Base-by-base conservation (phyloP, 2,329 filamentous ascomycete species). In the Alternaria panax region DNA sequence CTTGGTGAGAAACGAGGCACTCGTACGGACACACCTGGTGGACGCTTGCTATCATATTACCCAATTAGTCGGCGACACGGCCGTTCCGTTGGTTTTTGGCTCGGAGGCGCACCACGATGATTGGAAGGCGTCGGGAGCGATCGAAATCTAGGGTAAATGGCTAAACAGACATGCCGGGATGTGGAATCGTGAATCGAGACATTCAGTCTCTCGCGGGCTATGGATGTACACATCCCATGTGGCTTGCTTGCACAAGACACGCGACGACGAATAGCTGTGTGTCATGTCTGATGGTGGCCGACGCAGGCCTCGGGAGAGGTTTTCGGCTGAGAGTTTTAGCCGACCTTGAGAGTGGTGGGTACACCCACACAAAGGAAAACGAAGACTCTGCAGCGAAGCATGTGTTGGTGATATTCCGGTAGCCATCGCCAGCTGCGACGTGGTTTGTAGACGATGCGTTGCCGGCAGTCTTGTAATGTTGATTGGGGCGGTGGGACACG, bases 141-240 rank as follows among this genome's bases (percentile, higher is more conserved):
- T 48, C 20, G 45, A 55, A 58, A 63, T 63, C 36, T 60, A 53
- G 57, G 60, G n/a, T 63, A 61, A 63, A 63, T 38, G 54, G 58
- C 22, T 60, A 63, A 63, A 53, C 43, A 57, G 18, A 52, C 18
- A 2, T 32, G 43, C 51, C 47, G 25, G 52, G 48, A 47, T 50
- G 25, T 46, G 40, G 40, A 25, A 41, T 47, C 34, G 25, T 43
- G 34, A 38, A 28, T n/a, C 34, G 24, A 32, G 50, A 41, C 22
- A 27, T 28, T 34, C 46, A 41, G 34, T 34, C 38, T 34, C 24
- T 38, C 32, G 30, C 24, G 12, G 42, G 40, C 42, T 42, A 28
- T 16, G 18, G 36, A 11, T 12, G 38, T 20, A 24, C 24, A 34
- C 41, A 51, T 42, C 46, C 56, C 52, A 47, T 25, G 32, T 28